Conservation (phyloP, 192 early-diverging fungal genomes). For the Linnemannia schmuckeri region DNA sequence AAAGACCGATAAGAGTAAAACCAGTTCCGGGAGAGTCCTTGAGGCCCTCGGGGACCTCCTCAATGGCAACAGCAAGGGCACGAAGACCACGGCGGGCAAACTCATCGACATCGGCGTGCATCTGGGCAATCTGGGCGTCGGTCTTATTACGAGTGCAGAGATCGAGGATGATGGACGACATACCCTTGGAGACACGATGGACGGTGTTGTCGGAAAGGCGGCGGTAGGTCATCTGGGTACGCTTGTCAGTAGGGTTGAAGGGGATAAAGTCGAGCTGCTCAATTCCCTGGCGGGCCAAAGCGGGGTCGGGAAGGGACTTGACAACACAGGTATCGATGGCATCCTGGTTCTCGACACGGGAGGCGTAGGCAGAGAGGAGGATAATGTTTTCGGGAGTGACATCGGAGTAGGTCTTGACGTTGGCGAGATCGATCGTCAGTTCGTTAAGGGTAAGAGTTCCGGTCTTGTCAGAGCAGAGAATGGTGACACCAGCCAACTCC, state of each 20-base stretch:
- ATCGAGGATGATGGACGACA: slow-evolving; percentile 80
- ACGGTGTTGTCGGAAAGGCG: slow-evolving; percentile 72
- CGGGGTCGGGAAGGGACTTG: slow-evolving; percentile 70
- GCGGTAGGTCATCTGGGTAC: slow-evolving; percentile 81
- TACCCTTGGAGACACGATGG: slow-evolving; percentile 81
- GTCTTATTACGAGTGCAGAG: slow-evolving; percentile 80
- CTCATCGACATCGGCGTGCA: slow-evolving; percentile 69
- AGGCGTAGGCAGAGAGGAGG: slow-evolving; percentile 79
- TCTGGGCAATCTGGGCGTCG: slow-evolving; percentile 68
- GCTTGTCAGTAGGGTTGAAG: slow-evolving; percentile 85
- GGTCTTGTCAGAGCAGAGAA: slow-evolving; percentile 95
- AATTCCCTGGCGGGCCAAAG: slow-evolving; percentile 72
- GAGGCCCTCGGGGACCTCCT: slow-evolving; percentile 70
- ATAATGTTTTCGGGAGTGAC: slow-evolving; percentile 71
- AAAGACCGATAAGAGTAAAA: slow-evolving; percentile 77
- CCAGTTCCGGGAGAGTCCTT: slow-evolving; percentile 73
- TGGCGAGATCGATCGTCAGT: slow-evolving; percentile 76
- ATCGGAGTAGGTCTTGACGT: slow-evolving; percentile 79
- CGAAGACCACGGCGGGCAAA: slow-evolving; percentile 64
- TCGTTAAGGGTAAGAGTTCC: slow-evolving; percentile 95
- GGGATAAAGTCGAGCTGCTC: slow-evolving; percentile 77
- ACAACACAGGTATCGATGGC: slow-evolving; percentile 85
- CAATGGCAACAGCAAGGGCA: slow-evolving; percentile 81
- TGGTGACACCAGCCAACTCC: slow-evolving; percentile 83
- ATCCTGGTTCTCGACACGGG: slow-evolving; percentile 82